phyloP scores from a whole-genome alignment of 345 rosid species.

The Citrus cavaleriei region DNA sequence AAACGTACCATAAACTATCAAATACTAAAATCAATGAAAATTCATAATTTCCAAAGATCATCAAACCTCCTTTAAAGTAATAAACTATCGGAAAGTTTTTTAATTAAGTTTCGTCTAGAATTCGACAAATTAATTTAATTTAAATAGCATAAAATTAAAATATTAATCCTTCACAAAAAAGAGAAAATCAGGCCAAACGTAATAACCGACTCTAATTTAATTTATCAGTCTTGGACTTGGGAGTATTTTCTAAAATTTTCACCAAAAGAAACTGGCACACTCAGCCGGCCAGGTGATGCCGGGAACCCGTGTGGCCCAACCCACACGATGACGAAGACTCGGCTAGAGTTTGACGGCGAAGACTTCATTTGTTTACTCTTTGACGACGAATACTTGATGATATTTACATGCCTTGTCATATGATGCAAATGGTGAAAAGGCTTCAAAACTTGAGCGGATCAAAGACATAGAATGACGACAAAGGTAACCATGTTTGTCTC shows the following conservation, averaged over 20 bases:
- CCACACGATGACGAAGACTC: too few species aligned
- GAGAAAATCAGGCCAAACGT: too few species aligned
- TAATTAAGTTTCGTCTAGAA: too few species aligned
- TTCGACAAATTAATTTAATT: too few species aligned
- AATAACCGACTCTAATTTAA: too few species aligned
- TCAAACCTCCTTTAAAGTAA: too few species aligned
- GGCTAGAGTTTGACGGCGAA: not conserved
- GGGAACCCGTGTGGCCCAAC: not conserved
- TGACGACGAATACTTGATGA: not conserved
- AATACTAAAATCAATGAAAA: too few species aligned
- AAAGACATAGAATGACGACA: conserved; percentile 3
- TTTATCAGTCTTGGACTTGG: not conserved
- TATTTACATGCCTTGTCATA: not conserved
- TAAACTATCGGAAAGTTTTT: too few species aligned
- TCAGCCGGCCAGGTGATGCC: not conserved
- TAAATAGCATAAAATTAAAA: too few species aligned
- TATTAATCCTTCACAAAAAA: too few species aligned
- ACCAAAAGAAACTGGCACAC: not conserved
- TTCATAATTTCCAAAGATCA: too few species aligned
- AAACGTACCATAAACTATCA: too few species aligned
- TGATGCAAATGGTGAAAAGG: not conserved
- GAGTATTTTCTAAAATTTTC: not conserved
- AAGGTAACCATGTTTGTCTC: not conserved
- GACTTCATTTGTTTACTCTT: not conserved
- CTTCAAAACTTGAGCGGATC: not conserved